These are phyloP conservation scores for Xerocomellus intermedius DNA, from an alignment of 768 basidiomycete genomes.

Conservation along the genomic window DNA sequence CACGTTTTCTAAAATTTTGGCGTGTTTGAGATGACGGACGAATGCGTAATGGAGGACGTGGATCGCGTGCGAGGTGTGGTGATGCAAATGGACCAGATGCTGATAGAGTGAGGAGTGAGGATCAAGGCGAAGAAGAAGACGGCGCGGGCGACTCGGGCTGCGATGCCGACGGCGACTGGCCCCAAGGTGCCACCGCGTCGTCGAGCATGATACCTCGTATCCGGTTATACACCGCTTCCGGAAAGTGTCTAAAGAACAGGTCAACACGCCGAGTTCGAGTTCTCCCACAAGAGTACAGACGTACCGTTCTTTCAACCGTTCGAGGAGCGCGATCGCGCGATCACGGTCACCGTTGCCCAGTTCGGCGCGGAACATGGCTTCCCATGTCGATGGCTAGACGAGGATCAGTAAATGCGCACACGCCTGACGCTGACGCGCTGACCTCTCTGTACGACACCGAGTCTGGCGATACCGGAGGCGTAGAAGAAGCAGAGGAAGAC, in stretches of 20 bases:
- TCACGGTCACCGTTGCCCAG: constrained; percentile 73
- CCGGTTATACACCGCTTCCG: constrained; percentile 73
- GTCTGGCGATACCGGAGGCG: constrained; percentile 35
- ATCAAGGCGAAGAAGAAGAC: background rate
- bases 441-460: constrained; percentile 40
- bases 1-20: too few species aligned
- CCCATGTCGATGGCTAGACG: constrained; percentile 83
- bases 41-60: too few species aligned
- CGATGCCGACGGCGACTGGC: constrained; percentile 17
- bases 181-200: constrained; percentile 53
- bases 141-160: constrained; percentile 10
- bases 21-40: too few species aligned
- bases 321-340: constrained; percentile 64
- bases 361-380: constrained; percentile 93
- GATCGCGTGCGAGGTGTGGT: background rate
- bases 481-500: constrained; percentile 29
- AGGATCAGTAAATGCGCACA: background rate
- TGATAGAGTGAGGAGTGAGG: background rate
- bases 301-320: constrained; percentile 70
- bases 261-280: background rate
- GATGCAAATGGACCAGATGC: background rate
- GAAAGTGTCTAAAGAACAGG: constrained; percentile 53
- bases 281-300: background rate
- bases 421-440: background rate
- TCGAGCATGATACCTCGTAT: constrained; percentile 81